Evolutionary conservation across 306 rosid species (phyloP).

Genomic region (barrel medic (Medicago truncatula)): MtrunA17r5.0-ANR NC_053042.1:8674001-8674500

Average conservation of each 20-base stretch:
- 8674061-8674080: background rate
- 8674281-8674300: background rate
- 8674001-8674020: background rate
- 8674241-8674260: background rate
- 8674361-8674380: slow-evolving; percentile 21
- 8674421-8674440: slow-evolving; percentile 83
- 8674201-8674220: background rate
- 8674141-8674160: background rate
- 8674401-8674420: slow-evolving; percentile 28
- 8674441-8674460: slow-evolving; percentile 82
- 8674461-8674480: slow-evolving; percentile 91
- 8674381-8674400: background rate
- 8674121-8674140: background rate
- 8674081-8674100: background rate
- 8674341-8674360: background rate
- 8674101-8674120: background rate
- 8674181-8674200: background rate
- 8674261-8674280: slow-evolving; percentile 29
- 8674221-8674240: background rate
- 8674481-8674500: slow-evolving; percentile 76
- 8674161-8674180: background rate
- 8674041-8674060: background rate
- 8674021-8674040: slow-evolving; percentile 3
- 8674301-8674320: background rate
- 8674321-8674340: slow-evolving; percentile 11